Conservation (phyloP, 352 stramenopile species). For the Peronosclerospora sorghi region DNA sequence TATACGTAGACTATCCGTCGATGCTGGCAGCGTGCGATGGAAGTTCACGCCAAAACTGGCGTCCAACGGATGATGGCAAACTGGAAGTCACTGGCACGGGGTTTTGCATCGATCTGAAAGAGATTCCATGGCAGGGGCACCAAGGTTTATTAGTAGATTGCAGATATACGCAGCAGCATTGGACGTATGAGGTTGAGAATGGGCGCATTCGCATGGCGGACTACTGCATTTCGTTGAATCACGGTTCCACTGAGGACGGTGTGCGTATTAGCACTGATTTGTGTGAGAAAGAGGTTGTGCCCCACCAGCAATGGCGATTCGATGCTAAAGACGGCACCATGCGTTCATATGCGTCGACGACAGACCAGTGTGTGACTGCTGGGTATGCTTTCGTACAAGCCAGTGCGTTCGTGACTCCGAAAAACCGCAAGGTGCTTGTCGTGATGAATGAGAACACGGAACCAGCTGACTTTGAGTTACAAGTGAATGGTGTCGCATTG, state of each 20-base stretch:
- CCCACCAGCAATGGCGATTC: slow-evolving; percentile 56
- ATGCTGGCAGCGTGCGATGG: slow-evolving; percentile 50
- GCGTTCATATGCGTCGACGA: slow-evolving; percentile 26
- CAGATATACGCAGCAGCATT: slow-evolving; percentile 51
- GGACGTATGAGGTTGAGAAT: slow-evolving; percentile 38
- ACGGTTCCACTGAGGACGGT: slow-evolving; percentile 42
- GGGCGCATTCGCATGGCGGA: slow-evolving; percentile 45
- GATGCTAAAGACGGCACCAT: slow-evolving; percentile 32
- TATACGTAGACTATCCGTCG: slow-evolving; percentile 51
- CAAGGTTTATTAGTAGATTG: slow-evolving; percentile 61
- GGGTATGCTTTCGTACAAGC: slow-evolving; percentile 71
- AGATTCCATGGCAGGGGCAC: slow-evolving; percentile 38
- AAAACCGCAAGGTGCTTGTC: slow-evolving; percentile 65
- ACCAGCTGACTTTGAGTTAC: slow-evolving; percentile 48
- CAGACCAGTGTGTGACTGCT: slow-evolving; percentile 62
- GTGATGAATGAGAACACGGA: slow-evolving; percentile 82
- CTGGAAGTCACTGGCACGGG: slow-evolving; percentile 47
- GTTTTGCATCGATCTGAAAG: slow-evolving; percentile 49
- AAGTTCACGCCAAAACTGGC: slow-evolving; percentile 49
- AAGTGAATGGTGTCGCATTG: slow-evolving; percentile 30
- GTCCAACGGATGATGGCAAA: slow-evolving; percentile 55
- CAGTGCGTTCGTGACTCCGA: slow-evolving; percentile 54
- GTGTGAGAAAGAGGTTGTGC: slow-evolving; percentile 28
- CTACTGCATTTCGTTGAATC: slow-evolving; percentile 58
- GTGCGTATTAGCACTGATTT: slow-evolving; percentile 38